A percentile compares a stretch with the other conserved stretches of the same genome.
These are phyloP conservation scores for Geotrichum carabidarum DNA, from an alignment of 1,139 yeast genomes.

Conservation along the genomic window DNA sequence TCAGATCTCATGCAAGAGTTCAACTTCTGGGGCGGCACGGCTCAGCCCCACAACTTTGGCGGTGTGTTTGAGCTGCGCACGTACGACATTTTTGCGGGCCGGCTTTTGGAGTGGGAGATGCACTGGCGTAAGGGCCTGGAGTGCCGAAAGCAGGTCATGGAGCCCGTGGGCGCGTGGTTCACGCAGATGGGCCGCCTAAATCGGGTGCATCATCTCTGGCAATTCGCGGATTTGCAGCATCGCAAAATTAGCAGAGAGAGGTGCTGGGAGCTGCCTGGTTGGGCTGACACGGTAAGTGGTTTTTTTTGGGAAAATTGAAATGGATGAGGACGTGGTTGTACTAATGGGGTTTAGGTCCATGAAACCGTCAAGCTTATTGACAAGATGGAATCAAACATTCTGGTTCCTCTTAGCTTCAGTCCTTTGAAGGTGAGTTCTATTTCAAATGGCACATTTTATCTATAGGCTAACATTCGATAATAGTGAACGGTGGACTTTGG, in stretches of 20 bases:
- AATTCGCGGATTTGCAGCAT: conserved; percentile 43
- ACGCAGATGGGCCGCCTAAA: conserved; percentile 40
- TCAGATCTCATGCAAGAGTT: conserved; percentile 41
- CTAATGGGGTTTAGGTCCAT: conserved; percentile 29
- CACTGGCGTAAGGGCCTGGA: conserved; percentile 42
- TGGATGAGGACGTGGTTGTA: neutral
- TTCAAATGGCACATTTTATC: too few relatives aligned
- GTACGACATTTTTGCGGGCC: conserved; percentile 41
- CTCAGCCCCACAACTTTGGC: conserved; percentile 41
- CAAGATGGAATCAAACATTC: conserved; percentile 39
- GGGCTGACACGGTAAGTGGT: conserved; percentile 38
- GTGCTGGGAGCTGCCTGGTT: conserved; percentile 45
- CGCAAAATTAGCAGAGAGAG: conserved; percentile 40
- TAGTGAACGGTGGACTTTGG: neutral
- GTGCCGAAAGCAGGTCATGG: conserved; percentile 44
- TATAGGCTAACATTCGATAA: neutral
- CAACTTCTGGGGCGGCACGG: conserved; percentile 45
- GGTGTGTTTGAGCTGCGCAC: conserved; percentile 43
- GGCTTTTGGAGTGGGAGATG: conserved; percentile 42
- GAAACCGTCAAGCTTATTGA: conserved; percentile 42
- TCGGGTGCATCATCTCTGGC: conserved; percentile 44
- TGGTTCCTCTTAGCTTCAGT: conserved; percentile 41
- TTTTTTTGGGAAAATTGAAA: neutral
- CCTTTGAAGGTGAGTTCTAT: conserved; percentile 31
- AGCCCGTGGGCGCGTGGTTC: conserved; percentile 47